Percentiles rank a stretch among this genome's conserved stretches.
phyloP scores from a whole-genome alignment of 208 protist genomes.

The Trypanosoma brucei region DNA sequence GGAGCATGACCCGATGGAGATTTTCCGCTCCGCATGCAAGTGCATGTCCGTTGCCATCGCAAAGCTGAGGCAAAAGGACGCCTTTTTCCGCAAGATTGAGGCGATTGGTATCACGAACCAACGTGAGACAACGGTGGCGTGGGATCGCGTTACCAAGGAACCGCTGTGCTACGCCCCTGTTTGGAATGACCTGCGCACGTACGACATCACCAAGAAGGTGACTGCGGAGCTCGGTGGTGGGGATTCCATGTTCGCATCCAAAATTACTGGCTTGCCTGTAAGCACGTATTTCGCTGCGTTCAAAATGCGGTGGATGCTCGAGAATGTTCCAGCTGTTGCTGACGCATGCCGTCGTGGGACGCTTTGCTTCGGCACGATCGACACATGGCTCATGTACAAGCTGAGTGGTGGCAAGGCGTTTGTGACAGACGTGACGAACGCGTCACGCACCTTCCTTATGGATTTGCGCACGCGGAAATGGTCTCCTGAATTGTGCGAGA shows the following conservation, averaged over 20 bases:
- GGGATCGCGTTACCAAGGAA: constrained; percentile 93
- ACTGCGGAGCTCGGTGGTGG: constrained; percentile 32
- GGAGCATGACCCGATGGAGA: constrained; percentile 94
- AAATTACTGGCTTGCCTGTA: constrained; percentile 90
- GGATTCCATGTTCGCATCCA: constrained; percentile 38
- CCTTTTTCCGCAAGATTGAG: constrained; percentile 44
- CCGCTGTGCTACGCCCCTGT: constrained; percentile 96
- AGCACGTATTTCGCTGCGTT: constrained; percentile 96
- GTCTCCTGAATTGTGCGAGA: constrained; percentile 81
- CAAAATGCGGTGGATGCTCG: constrained; percentile 96
- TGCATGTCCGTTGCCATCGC: constrained; percentile 74
- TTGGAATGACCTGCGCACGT: constrained; percentile 86
- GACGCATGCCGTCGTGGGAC: constrained; percentile 57
- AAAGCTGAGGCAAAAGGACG: constrained; percentile 34
- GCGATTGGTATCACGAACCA: constrained; percentile 98
- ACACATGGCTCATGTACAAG: constrained; percentile 97
- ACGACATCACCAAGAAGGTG: constrained; percentile 43
- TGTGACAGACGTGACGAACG: constrained; percentile 97
- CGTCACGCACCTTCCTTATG: constrained; percentile 97
- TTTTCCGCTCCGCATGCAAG: constrained; percentile 69
- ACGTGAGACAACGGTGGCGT: constrained; percentile 97
- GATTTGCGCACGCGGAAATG: constrained; percentile 93
- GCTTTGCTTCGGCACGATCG: constrained; percentile 95
- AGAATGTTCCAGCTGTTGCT: constrained; percentile 89
- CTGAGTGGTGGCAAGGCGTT: constrained; percentile 85